Evolutionary conservation across 805 yeast genomes (phyloP), one percentile per base, ranked within the genome.

Genomic region (Yamadazyma scolyti): DNA sequence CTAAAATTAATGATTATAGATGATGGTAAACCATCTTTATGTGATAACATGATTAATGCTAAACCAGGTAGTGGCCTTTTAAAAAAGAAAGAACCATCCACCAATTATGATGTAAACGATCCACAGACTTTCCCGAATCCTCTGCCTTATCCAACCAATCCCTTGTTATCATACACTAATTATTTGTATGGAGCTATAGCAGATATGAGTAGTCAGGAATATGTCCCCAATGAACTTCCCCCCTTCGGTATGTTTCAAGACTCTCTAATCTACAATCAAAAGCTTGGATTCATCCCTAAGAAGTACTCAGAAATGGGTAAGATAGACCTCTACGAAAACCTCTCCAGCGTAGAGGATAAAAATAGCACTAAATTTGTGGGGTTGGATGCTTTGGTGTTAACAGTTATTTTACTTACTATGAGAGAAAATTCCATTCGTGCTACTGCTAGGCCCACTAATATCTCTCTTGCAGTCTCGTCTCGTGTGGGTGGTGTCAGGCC

Each of bases 161-260:
- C 50, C 5, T 42, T 58, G 13, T 31, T 57, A 6, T 13, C 20
- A 17, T 12, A 17, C 28, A 12, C 28, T 36, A 5, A 23, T 23
- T n/a, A n/a, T n/a, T 11, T 21, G 16, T 33, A 34, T 29, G 23
- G 16, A 17, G 39, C 36, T 11, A 30, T 21, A 10, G 38, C 35
- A 5, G 29, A 27, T 20, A 20, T 21, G n/a, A 35, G 27, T 20
- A 7, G 16, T 5, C 32, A 38, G 25, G 37, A 33, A 27, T 44
- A 39, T 37, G 42, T 61, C 9, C 59, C 67, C 9, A 41, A 46
- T 33, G 47, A 55, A 10, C 36, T 54, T 30, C 71, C 71, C 1
- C 69, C 70, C 1, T 65, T 65, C 41, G 68, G 67, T 6, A 36
- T 40, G 5, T 61, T 54, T 26, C 46, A 45, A 27, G 68, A 63